phyloP scores from a whole-genome alignment of 768 basidiomycete species.

The Collybia nuda region DNA sequence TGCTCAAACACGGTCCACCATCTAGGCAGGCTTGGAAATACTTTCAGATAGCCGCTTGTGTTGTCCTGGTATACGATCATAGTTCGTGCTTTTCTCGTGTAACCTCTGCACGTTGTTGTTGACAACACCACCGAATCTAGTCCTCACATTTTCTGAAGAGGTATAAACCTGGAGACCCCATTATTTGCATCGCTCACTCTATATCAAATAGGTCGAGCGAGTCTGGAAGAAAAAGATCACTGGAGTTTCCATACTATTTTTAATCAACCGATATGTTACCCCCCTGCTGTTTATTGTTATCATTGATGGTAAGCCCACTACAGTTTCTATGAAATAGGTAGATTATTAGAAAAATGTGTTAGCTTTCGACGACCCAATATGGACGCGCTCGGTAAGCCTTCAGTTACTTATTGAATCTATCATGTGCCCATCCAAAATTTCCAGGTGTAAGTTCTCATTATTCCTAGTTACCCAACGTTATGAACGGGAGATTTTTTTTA shows the following conservation, averaged over 20 bases:
- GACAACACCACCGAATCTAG: no score
- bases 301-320: slow-evolving; percentile 20
- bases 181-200: neutral
- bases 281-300: slow-evolving; percentile 25
- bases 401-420: neutral
- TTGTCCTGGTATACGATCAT: slow-evolving; percentile 16
- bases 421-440: no score
- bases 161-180: neutral
- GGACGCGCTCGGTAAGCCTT: slow-evolving; percentile 15
- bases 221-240: slow-evolving; percentile 25
- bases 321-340: no score
- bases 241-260: slow-evolving; percentile 12
- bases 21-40: slow-evolving; percentile 6
- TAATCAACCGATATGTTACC: slow-evolving; percentile 26
- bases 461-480: neutral
- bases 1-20: no score
- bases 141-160: slow-evolving; percentile 6
- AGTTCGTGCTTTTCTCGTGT: neutral
- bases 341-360: neutral
- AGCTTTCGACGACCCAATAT: slow-evolving; percentile 25
- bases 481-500: neutral
- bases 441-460: slow-evolving; percentile 2
- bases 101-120: neutral
- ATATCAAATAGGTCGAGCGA: slow-evolving; percentile 28
- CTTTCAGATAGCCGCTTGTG: slow-evolving; percentile 8